phyloP scores from a whole-genome alignment of 2,329 filamentous ascomycete species.

The Arthroderma sp. region DNA sequence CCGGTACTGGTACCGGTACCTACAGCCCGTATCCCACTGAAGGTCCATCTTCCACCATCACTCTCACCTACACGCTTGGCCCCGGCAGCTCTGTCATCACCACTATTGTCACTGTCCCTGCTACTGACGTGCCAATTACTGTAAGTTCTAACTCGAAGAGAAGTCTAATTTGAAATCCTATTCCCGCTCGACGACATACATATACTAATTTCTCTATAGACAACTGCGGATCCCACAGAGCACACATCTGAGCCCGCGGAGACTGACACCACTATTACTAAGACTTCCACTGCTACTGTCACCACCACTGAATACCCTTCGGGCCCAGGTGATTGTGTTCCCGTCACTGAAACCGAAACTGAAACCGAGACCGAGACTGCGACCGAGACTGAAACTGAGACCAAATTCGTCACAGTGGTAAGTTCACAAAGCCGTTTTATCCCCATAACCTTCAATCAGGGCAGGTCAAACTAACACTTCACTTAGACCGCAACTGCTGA shows the following conservation, averaged over 20 bases:
- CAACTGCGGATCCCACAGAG: neutral
- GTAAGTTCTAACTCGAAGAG: neutral
- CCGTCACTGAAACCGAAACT: slow-evolving; percentile 22
- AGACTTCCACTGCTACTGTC: slow-evolving; percentile 5
- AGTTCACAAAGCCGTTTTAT: neutral
- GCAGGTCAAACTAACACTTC: neutral
- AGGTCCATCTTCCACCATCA: slow-evolving; percentile 15
- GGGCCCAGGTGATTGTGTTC: slow-evolving; percentile 6
- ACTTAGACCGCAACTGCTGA: neutral
- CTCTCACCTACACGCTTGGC: slow-evolving; percentile 29
- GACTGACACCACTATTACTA: slow-evolving; percentile 17
- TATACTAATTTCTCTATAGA: neutral
- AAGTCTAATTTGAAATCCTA: neutral
- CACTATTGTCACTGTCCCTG: slow-evolving; percentile 25
- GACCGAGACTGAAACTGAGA: neutral
- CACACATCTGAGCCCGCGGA: neutral
- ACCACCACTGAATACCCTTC: neutral
- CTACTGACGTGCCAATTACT: slow-evolving; percentile 7
- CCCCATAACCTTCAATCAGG: neutral
- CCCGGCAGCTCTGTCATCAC: slow-evolving; percentile 18
- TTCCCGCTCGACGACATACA: no score
- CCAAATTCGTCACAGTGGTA: neutral
- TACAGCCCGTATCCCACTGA: neutral
- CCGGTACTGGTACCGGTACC: neutral
- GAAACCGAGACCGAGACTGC: slow-evolving; percentile 24